phyloP scores from a whole-genome alignment of 2,329 filamentous ascomycete genomes.

The Blastomyces emzantsi region DNA sequence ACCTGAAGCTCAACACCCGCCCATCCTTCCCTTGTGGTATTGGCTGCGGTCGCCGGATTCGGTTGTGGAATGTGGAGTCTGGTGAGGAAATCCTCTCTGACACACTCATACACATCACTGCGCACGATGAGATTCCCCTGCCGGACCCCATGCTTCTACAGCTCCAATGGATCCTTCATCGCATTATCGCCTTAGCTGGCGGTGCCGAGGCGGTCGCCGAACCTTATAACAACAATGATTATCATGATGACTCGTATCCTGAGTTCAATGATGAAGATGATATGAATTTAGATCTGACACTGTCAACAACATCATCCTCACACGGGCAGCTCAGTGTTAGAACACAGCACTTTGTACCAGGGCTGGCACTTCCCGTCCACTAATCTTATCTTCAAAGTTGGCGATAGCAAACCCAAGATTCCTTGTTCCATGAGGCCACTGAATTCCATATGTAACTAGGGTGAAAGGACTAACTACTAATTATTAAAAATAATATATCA shows the following conservation, averaged over 20 bases:
- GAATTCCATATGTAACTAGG: no score
- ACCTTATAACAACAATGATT: slow-evolving; percentile 8
- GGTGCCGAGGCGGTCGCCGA: slow-evolving; percentile 6
- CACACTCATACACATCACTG: slow-evolving; percentile 6
- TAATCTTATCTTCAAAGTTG: slow-evolving; percentile 9
- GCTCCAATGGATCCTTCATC: slow-evolving; percentile 12
- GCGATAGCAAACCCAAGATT: slow-evolving; percentile 6
- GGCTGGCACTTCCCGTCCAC: slow-evolving; percentile 2
- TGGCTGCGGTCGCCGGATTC: background rate
- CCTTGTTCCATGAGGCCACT: background rate
- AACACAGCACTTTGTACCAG: slow-evolving; percentile 8
- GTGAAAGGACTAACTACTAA: no score
- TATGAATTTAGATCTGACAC: slow-evolving; percentile 6
- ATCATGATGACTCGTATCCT: slow-evolving; percentile 10
- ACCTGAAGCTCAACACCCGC: background rate
- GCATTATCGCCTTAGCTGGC: slow-evolving; percentile 9
- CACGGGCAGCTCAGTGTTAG: slow-evolving; percentile 1
- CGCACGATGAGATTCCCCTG: slow-evolving; percentile 8
- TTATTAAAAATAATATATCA: no score
- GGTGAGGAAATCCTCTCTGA: slow-evolving; percentile 4
- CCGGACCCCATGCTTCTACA: slow-evolving; percentile 9
- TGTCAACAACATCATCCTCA: slow-evolving; percentile 5
- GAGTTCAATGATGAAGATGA: slow-evolving; percentile 8
- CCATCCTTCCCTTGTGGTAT: slow-evolving; percentile 4
- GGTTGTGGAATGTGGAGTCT: slow-evolving; percentile 6